A percentile compares a stretch with the other conserved stretches of the same genome.
phyloP scores from a whole-genome alignment of 495 filamentous ascomycete species.

The Penicillium roqueforti region DNA sequence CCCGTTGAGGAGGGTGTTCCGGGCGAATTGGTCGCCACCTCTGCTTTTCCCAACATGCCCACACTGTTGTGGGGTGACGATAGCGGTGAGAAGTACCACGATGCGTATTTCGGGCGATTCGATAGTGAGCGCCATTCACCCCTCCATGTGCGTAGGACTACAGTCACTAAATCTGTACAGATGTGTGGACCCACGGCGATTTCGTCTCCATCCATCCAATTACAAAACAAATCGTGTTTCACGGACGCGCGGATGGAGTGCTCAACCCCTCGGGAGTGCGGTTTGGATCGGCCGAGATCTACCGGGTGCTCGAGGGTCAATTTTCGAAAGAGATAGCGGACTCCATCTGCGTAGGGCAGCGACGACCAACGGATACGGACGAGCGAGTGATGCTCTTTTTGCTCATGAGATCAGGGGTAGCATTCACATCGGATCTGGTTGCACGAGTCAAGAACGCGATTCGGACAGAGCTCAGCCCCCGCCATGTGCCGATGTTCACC shows the following conservation, averaged over 20 bases:
- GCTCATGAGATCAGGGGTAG: conserved; percentile 48
- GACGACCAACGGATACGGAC: conserved; percentile 62
- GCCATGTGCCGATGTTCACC: conserved; percentile 73
- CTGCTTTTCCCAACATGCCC: conserved; percentile 70
- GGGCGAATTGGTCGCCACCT: conserved; percentile 68
- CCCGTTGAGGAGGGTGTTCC: conserved; percentile 57
- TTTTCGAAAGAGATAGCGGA: conserved; percentile 61
- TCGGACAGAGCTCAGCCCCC: conserved; percentile 55
- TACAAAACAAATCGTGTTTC: conserved; percentile 61
- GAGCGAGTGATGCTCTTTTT: conserved; percentile 74
- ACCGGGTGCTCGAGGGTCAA: conserved; percentile 63
- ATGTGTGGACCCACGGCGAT: conserved; percentile 80
- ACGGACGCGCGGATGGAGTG: conserved; percentile 72
- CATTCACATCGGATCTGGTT: conserved; percentile 54
- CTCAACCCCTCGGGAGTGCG: conserved; percentile 74
- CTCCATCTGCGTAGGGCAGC: conserved; percentile 70
- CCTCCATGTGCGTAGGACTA: background rate
- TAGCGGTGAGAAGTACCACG: conserved; percentile 54
- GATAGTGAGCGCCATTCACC: conserved; percentile 31
- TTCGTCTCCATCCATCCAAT: conserved; percentile 66
- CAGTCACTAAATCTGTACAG: conserved; percentile 8
- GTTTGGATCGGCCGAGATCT: conserved; percentile 77
- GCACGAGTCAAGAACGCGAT: conserved; percentile 59
- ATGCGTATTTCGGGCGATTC: conserved; percentile 70
- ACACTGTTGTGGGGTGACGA: conserved; percentile 65